Conservation (phyloP, 202 grass and related monocot genomes). For the Setaria viridis region DNA sequence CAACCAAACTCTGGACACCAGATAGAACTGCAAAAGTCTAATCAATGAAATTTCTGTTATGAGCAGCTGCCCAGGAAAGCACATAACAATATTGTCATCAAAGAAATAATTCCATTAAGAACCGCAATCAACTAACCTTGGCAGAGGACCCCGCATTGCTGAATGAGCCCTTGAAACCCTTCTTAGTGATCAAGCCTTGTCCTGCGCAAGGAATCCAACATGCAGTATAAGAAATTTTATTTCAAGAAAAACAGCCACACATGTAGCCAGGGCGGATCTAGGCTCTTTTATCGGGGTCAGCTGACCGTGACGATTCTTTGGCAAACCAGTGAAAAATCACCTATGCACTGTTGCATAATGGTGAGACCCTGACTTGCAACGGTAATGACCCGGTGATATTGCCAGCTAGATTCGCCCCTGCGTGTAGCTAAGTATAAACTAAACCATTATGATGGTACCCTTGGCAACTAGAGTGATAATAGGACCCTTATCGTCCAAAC, state of each 20-base stretch:
- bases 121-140: slow-evolving; percentile 59
- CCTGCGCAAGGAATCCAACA: slow-evolving; percentile 45
- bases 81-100: not conserved
- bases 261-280: too few species aligned
- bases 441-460: slow-evolving; percentile 1
- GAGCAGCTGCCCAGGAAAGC: slow-evolving; percentile 6
- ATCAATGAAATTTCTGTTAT: slow-evolving; percentile 35
- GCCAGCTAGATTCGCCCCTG: too few species aligned
- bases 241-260: not conserved
- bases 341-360: too few species aligned
- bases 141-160: slow-evolving; percentile 81
- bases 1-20: slow-evolving; percentile 86
- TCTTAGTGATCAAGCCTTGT: slow-evolving; percentile 90
- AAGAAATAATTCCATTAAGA: slow-evolving; percentile 2
- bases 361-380: too few species aligned
- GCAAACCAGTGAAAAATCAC: too few species aligned
- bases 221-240: slow-evolving; percentile 12
- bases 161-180: slow-evolving; percentile 89
- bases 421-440: not conserved
- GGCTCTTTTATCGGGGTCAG: too few species aligned
- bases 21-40: slow-evolving; percentile 97
- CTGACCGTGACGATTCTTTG: too few species aligned
- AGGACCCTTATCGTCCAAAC: not conserved
- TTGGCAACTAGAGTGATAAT: not conserved
- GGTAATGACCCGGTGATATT: too few species aligned